Evolutionary conservation across 176 grass and related monocot genomes (phyloP).

Genomic region (Elaeis guineensis): DNA sequence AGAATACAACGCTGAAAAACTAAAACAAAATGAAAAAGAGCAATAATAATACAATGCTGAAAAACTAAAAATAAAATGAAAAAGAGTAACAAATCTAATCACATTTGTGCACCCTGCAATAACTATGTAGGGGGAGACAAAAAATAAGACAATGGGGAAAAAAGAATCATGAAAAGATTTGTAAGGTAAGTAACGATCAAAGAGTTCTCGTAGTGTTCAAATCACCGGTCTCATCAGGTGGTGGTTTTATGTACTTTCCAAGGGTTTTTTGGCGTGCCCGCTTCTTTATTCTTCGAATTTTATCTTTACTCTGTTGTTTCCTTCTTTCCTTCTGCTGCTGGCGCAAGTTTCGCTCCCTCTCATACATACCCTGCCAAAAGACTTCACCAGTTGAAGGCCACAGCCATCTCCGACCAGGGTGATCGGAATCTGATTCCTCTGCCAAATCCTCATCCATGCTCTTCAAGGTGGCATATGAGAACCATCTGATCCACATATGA

Average conservation of each 20-base stretch:
- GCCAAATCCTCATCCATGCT: constrained; percentile 94
- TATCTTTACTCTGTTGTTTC: constrained; percentile 75
- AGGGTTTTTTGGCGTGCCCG: constrained; percentile 77
- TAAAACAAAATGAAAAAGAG: too few species aligned
- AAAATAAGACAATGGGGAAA: too few species aligned
- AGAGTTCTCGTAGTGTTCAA: constrained; percentile 17
- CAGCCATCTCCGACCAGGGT: constrained; percentile 48
- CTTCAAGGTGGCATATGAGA: constrained; percentile 68
- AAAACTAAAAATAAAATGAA: too few species aligned
- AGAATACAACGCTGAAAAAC: too few species aligned
- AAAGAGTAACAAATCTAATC: too few species aligned
- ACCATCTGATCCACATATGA: constrained; percentile 71
- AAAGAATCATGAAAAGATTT: too few species aligned
- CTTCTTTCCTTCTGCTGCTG: constrained; percentile 75
- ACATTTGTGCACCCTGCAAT: too few species aligned
- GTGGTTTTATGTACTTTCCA: constrained; percentile 87
- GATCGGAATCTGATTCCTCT: constrained; percentile 70
- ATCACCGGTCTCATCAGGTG: constrained; percentile 34
- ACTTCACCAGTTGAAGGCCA: constrained; percentile 89
- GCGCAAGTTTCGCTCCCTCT: constrained; percentile 72
- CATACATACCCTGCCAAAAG: constrained; percentile 86
- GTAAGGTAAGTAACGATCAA: constrained; percentile 10
- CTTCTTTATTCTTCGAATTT: constrained; percentile 80
- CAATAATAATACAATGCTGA: too few species aligned
- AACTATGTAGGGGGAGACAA: too few species aligned